Conservation (phyloP, 2,329 filamentous ascomycete genomes). For the Ascochyta pisi region DNA sequence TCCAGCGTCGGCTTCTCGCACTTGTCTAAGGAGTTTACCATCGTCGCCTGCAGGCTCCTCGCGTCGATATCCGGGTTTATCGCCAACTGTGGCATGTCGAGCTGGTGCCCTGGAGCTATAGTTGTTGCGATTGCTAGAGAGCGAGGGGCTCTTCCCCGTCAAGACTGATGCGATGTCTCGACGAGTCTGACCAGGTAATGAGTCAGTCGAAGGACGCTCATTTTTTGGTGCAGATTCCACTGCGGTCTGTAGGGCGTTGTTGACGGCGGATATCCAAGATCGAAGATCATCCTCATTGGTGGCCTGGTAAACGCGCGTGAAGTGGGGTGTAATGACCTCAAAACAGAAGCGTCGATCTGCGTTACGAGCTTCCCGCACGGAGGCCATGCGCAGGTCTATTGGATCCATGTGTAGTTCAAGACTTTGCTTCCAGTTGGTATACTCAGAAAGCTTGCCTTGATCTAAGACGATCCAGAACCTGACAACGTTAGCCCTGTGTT, state of each 20-base stretch:
- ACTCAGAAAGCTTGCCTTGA: conserved; percentile 94
- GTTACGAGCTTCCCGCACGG: conserved; percentile 92
- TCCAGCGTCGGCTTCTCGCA: conserved; percentile 88
- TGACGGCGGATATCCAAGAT: conserved; percentile 94
- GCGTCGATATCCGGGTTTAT: conserved; percentile 74
- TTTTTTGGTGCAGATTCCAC: conserved; percentile 77
- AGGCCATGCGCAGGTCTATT: conserved; percentile 95
- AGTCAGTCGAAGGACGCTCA: conserved; percentile 57
- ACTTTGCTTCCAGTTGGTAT: conserved; percentile 99
- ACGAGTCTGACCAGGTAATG: conserved; percentile 65
- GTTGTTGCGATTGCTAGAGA: conserved; percentile 64
- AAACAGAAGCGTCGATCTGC: conserved; percentile 96
- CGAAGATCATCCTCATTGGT: conserved; percentile 98
- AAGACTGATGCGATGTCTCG: conserved; percentile 92
- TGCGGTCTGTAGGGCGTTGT: conserved; percentile 94
- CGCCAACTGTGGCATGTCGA: conserved; percentile 89
- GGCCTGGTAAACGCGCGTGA: conserved; percentile 94
- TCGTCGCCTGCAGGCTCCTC: conserved; percentile 81
- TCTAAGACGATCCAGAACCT: conserved; percentile 99
- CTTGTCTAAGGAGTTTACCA: conserved; percentile 82
- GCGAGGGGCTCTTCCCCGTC: conserved; percentile 85
- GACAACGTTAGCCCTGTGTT: conserved; percentile 34
- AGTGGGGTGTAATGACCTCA: conserved; percentile 96
- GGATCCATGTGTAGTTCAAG: conserved; percentile 97
- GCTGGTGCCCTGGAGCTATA: conserved; percentile 67